A percentile compares a stretch with the other conserved stretches of the same genome.
These are phyloP conservation scores for Seiridium unicorne DNA, from an alignment of 2,329 filamentous ascomycete genomes.

Conservation along the genomic window DNA sequence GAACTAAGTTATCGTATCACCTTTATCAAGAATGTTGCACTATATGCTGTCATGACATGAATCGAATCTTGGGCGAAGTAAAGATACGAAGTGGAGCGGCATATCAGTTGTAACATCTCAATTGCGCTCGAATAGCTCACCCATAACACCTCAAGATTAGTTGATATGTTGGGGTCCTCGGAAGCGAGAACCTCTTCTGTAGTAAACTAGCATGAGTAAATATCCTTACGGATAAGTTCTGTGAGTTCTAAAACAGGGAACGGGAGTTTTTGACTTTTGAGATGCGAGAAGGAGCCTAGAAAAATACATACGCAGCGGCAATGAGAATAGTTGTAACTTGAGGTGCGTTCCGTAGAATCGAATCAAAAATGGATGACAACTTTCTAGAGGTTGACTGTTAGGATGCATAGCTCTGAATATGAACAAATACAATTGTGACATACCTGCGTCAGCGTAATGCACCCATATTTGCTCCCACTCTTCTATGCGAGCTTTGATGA, in stretches of 20 bases:
- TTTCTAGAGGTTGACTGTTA: not conserved
- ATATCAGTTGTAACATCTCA: constrained; percentile 31
- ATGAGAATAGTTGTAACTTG: constrained; percentile 33
- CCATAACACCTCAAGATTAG: constrained; percentile 29
- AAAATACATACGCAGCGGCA: constrained; percentile 21
- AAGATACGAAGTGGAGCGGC: constrained; percentile 25
- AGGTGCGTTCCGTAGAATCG: constrained; percentile 37
- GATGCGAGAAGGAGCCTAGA: no score
- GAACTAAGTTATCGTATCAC: constrained; percentile 11
- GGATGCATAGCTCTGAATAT: not conserved
- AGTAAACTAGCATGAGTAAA: no score
- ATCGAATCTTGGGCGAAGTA: constrained; percentile 40
- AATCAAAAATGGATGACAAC: constrained; percentile 33
- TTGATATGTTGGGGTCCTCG: constrained; percentile 15
- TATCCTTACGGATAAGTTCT: no score
- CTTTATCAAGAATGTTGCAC: constrained; percentile 37
- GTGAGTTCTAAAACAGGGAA: no score
- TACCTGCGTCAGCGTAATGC: constrained; percentile 1
- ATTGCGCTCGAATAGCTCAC: constrained; percentile 29
- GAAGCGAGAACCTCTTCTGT: constrained; percentile 24
- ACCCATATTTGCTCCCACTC: constrained; percentile 20
- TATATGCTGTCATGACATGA: constrained; percentile 40
- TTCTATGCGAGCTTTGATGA: constrained; percentile 21
- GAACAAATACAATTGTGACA: not conserved
- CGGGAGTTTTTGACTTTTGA: no score